Conservation (phyloP, 352 stramenopile genomes). For the Phytophthora uliginosa region DNA sequence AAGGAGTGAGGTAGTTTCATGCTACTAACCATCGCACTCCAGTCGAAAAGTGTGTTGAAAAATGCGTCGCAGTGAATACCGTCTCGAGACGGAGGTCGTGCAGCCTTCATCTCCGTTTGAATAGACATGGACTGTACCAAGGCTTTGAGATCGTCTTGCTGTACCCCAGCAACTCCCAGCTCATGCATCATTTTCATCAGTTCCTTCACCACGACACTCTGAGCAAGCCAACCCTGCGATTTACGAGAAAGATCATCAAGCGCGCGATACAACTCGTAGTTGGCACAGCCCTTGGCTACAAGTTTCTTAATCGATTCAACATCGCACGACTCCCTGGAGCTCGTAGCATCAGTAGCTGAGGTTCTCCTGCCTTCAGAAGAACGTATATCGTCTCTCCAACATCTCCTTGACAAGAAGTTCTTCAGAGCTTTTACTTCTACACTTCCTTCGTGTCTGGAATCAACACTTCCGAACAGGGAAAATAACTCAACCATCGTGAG, state of each 20-base stretch:
- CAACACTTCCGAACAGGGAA: slow-evolving; percentile 47
- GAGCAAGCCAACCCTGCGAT: slow-evolving; percentile 22
- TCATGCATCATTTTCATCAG: slow-evolving; percentile 37
- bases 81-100: background rate
- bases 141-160: slow-evolving; percentile 9
- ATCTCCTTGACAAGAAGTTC: slow-evolving; percentile 33
- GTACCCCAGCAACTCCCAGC: slow-evolving; percentile 9
- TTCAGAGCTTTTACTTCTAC: slow-evolving; percentile 40
- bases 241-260: slow-evolving; percentile 15
- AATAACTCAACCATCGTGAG: slow-evolving; percentile 42
- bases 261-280: slow-evolving; percentile 42
- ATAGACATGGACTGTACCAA: slow-evolving; percentile 5
- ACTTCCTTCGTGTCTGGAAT: slow-evolving; percentile 28
- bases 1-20: slow-evolving; percentile 51
- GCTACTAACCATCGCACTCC: slow-evolving; percentile 28
- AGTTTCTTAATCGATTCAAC: slow-evolving; percentile 18
- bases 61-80: slow-evolving; percentile 45
- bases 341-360: background rate
- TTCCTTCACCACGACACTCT: slow-evolving; percentile 13
- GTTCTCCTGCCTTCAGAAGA: background rate
- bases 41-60: slow-evolving; percentile 64
- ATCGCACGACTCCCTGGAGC: background rate
- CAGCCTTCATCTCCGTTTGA: background rate
- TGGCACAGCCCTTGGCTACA: slow-evolving; percentile 21
- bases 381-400: slow-evolving; percentile 25